These are phyloP conservation scores for Paralagenidium karlingii DNA, from an alignment of 352 stramenopile genomes.

Conservation along the genomic window DNA sequence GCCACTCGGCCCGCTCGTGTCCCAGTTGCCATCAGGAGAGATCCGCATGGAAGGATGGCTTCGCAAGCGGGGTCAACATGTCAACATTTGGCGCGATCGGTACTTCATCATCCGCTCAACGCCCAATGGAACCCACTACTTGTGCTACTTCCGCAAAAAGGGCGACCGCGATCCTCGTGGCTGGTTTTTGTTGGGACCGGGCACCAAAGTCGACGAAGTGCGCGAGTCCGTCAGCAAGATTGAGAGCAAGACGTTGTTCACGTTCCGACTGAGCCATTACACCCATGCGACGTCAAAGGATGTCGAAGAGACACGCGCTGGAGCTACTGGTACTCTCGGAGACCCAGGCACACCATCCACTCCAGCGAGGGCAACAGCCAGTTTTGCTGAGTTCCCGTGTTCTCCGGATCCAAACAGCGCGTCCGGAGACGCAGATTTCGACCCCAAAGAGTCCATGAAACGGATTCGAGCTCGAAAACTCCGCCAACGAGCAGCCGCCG, in stretches of 20 bases:
- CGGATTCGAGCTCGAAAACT: conserved; percentile 39
- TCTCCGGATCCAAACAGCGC: conserved; percentile 12
- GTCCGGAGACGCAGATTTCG: conserved; percentile 15
- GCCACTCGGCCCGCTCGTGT: background rate
- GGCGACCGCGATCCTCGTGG: conserved; percentile 70
- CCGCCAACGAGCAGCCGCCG: conserved; percentile 42
- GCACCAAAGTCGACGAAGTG: conserved; percentile 75
- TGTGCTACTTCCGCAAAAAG: conserved; percentile 80
- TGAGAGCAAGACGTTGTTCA: conserved; percentile 79
- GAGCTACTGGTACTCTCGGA: background rate
- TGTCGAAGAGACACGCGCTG: conserved; percentile 15
- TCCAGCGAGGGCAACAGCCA: background rate
- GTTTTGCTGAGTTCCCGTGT: conserved; percentile 3
- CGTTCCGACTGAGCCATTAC: conserved; percentile 61
- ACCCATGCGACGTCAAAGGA: conserved; percentile 35
- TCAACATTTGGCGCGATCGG: conserved; percentile 74
- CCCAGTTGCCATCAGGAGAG: conserved; percentile 21
- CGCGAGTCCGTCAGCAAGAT: conserved; percentile 78
- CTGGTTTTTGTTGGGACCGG: conserved; percentile 68
- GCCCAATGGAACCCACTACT: conserved; percentile 57
- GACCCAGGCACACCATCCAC: background rate
- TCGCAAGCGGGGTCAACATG: conserved; percentile 76
- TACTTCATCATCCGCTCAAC: conserved; percentile 85
- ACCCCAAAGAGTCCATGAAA: conserved; percentile 28
- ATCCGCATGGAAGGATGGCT: conserved; percentile 82